Evolutionary conservation across 2,329 filamentous ascomycete species (phyloP), one percentile per base, ranked within the genome.

Genomic region (Dothiorella sarmentorum): DNA sequence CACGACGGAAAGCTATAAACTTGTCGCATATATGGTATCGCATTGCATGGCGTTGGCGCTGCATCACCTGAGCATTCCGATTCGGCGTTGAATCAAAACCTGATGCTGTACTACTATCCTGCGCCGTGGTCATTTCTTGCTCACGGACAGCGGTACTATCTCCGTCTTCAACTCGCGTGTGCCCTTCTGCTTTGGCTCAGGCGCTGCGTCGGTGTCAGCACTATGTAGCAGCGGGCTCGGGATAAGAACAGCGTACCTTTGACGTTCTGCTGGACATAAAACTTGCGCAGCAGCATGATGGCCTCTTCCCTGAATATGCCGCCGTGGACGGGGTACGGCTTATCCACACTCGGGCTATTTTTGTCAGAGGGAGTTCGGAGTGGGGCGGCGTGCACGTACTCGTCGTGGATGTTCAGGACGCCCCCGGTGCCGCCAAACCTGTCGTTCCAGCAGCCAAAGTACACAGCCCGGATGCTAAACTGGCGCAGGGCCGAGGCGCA

Each of bases 191-290:
- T 82, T 82, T 42, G 84, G 85, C 64, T 85, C 84, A 2, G 84
- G 84, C 29, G 84, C 85, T 83, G 58, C 20, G 26, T 11, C 45
- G 26, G n/a, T 51, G 11, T 62, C 37, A 63, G 56, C 45, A 17
- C 15, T 11, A 15, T 13, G 17, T 5, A 24, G 7, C 42, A 10
- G 44, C 18, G 27, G 27, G 11, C 17, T 24, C 4, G 7, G n/a
- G 13, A 22, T 17, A 17, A 13, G 13, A 9, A 18, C 35, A 26
- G n/a, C 59, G 20, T 42, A 90, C 89, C 90, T 80, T 94, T 89
- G 63, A 90, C 91, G 74, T 99, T 99, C 75, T 99, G 92, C 75
- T 99, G 94, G 29, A 99, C 90, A 72, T 99, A 99, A 74, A 99
- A 99, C 60, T 93, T 86, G 63, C 95, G 83, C 64, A 99, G 80